Conservation (phyloP, 2,329 filamentous ascomycete genomes). For the Aureobasidium lini region DNA sequence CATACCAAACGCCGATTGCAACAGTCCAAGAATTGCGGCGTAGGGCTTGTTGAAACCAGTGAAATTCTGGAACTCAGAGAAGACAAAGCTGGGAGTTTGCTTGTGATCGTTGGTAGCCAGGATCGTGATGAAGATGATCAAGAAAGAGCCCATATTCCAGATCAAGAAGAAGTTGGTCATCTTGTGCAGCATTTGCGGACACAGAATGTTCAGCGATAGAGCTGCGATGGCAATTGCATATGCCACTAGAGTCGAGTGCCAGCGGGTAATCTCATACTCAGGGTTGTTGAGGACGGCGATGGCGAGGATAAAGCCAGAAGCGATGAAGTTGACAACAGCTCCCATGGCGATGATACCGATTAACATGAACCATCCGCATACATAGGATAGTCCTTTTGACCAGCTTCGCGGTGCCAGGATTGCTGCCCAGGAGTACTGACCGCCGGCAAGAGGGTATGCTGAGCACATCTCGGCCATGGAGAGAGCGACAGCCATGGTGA, state of each 20-base stretch:
- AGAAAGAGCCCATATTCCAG: constrained; percentile 48
- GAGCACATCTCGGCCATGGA: constrained; percentile 54
- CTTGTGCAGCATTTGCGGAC: constrained; percentile 44
- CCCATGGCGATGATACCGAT: constrained; percentile 45
- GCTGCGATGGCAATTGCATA: constrained; percentile 42
- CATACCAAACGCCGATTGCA: constrained; percentile 50
- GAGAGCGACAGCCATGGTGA: constrained; percentile 48
- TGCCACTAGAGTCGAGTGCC: constrained; percentile 49
- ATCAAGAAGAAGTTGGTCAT: constrained; percentile 42
- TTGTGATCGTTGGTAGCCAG: constrained; percentile 48
- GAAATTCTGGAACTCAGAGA: constrained; percentile 47
- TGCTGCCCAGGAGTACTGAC: constrained; percentile 53
- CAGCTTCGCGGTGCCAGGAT: constrained; percentile 44
- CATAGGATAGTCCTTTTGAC: constrained; percentile 31
- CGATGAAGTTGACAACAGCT: constrained; percentile 48
- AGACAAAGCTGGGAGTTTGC: constrained; percentile 48
- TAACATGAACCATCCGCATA: constrained; percentile 34
- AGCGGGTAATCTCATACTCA: constrained; percentile 45
- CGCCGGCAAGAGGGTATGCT: constrained; percentile 49
- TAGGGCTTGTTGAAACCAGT: constrained; percentile 46
- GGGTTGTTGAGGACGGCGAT: constrained; percentile 47
- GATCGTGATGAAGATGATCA: constrained; percentile 46
- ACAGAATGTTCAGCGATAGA: constrained; percentile 42
- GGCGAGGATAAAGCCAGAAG: constrained; percentile 49
- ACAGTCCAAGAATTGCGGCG: constrained; percentile 45